Base-by-base conservation (phyloP, 441 rosid genomes). In the Populus tomentosa region DNA sequence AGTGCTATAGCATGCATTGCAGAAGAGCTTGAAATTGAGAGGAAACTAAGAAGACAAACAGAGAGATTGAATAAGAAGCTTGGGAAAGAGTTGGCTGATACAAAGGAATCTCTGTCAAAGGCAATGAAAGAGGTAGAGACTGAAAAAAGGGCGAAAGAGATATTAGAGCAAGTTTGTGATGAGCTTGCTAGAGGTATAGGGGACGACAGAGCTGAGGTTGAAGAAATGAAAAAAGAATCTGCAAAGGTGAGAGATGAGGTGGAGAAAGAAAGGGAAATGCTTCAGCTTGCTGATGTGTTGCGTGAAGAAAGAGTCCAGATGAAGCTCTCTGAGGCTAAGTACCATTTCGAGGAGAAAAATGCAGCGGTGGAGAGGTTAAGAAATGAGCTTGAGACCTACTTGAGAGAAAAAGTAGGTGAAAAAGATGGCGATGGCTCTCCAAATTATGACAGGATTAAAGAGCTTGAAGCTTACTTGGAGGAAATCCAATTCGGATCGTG, bases 231-330 rank as follows among this genome's bases (percentile, higher is more conserved):
- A 82, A 86, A 84, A 74, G 90, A 90, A 69, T 86, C 95, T 0
- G 88, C 73, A 28, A 86, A 87, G 77, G 90, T 83, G 20, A 71
- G 85, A 69, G 87, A 88, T 67, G 98, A 95, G 77, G 87, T 93
- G 33, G 99, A 93, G 81, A 89, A 88, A 84, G 99, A 95, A 78
- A 87, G 99, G 83, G 92, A 91, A 80, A 95, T 95, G 98, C 91
- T 95, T 85, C 97, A 88, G 78, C 80, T 95, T 4, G 99, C 97
- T 6, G 99, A 93, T 82, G 93, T 90, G 21, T 77, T 93, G 83
- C 90, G 99, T 0, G 97, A 95, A 85, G 98, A 93, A 84, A 85
- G 99, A 71, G 94, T 95, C 64, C 98, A 93, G 83, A 95, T 95
- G 99, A 95, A 95, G 87, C 93, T 95, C 0, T 86, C 87, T 0